Conservation (phyloP, 805 yeast genomes). For the Candida piceae region DNA sequence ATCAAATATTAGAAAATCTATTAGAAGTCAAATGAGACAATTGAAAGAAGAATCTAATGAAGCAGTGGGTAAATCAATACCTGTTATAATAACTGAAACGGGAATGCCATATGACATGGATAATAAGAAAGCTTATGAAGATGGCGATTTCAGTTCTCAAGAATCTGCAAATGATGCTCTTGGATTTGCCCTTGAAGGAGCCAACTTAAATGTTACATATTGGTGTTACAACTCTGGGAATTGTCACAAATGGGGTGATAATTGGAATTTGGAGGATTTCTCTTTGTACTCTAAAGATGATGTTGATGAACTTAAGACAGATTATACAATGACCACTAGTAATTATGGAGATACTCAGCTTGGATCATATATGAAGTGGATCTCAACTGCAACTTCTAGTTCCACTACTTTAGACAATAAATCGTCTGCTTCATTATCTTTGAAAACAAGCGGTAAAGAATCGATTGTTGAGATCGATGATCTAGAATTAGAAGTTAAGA, state of each 20-base stretch:
- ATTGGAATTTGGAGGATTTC: constrained; percentile 92
- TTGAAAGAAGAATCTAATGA: constrained; percentile 60
- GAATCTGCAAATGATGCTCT: constrained; percentile 81
- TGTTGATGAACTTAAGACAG: constrained; percentile 13
- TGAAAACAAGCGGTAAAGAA: no score
- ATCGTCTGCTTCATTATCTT: background rate
- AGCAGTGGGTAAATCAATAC: constrained; percentile 57
- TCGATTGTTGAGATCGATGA: no score
- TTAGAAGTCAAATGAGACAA: constrained; percentile 62
- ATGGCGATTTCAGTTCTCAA: constrained; percentile 69
- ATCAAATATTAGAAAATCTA: constrained; percentile 63
- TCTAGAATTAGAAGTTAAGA: constrained; percentile 11
- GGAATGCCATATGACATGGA: constrained; percentile 98
- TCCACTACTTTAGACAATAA: constrained; percentile 1
- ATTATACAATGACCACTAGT: constrained; percentile 9
- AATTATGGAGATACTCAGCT: constrained; percentile 14
- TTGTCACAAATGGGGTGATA: constrained; percentile 81
- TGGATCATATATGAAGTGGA: constrained; percentile 22
- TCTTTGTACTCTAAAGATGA: constrained; percentile 79
- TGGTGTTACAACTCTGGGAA: constrained; percentile 83
- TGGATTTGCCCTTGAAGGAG: constrained; percentile 70
- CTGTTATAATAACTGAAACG: constrained; percentile 84
- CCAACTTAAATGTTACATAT: constrained; percentile 64
- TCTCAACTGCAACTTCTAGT: constrained; percentile 11
- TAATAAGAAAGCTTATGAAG: constrained; percentile 59